Conservation (phyloP, 2,329 filamentous ascomycete genomes). For the Dryadomyces sulphureus region DNA sequence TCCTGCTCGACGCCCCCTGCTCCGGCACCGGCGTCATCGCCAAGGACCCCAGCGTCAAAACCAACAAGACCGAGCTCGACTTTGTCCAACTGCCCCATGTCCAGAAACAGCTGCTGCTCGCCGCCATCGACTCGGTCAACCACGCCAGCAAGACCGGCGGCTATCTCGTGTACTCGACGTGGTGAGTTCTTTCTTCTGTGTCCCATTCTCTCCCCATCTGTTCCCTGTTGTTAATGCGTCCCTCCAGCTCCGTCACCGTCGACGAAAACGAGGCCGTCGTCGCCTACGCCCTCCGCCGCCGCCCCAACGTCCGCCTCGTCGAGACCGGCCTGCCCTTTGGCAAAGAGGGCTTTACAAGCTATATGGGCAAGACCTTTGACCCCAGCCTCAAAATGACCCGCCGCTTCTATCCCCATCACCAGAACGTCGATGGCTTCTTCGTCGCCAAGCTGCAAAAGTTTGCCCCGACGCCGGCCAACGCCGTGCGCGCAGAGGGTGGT, state of each 20-base stretch:
- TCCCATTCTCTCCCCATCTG: too few relatives aligned
- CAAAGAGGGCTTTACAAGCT: constrained; percentile 81
- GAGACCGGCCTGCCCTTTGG: constrained; percentile 84
- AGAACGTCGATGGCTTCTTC: constrained; percentile 74
- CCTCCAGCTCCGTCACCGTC: constrained; percentile 10
- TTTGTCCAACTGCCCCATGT: constrained; percentile 87
- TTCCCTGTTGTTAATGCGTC: too few relatives aligned
- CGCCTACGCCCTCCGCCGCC: constrained; percentile 78
- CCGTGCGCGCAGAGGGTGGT: constrained; percentile 18
- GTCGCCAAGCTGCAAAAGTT: constrained; percentile 96
- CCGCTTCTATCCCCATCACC: constrained; percentile 80
- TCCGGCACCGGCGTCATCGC: constrained; percentile 95
- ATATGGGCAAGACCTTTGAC: constrained; percentile 84
- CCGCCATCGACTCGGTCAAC: constrained; percentile 89
- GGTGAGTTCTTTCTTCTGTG: constrained; percentile 22
- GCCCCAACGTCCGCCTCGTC: constrained; percentile 87
- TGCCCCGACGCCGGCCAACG: constrained; percentile 55
- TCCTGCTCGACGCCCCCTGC: constrained; percentile 88
- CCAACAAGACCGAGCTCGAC: constrained; percentile 91
- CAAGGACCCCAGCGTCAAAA: constrained; percentile 94
- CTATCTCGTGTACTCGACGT: constrained; percentile 94
- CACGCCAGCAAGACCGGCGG: constrained; percentile 92
- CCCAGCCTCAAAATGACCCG: constrained; percentile 68
- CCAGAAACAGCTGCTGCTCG: constrained; percentile 85
- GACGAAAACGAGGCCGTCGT: constrained; percentile 68